Evolutionary conservation across 371 early-diverging fungal genomes (phyloP), one percentile per base, ranked within the genome.

Genomic region (Dichotomocladium elegans): DNA sequence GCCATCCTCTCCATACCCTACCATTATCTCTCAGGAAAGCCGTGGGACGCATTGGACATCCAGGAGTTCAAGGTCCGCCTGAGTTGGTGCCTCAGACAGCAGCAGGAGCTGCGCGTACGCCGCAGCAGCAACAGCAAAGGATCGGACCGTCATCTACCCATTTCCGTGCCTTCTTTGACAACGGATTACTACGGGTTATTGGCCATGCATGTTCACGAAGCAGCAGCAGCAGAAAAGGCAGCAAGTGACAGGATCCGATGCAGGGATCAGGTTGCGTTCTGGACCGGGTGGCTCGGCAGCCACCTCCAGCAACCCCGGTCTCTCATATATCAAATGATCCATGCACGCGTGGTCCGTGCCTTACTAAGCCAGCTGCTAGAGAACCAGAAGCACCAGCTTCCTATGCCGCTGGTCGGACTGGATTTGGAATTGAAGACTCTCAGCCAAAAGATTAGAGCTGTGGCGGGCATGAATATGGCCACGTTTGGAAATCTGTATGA

Each of bases 1-100:
- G 74, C 78, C 25, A 57, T 75, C 7, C 68, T 90, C 1, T 52
- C 88, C 52, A 76, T 90, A 41, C 72, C 88, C 11, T 90, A 85
- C 63, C 72, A 79, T 1, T 78, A 86, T 6, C 48, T 77, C 37
- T 72, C 73, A 2, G 77, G 73, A 25, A 65, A 55, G 19, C 60
- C 57, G 25, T 64, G 69, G 64, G 72, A 61, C 1, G 55, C 48
- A 14, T 55, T 58, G 4, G 77, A 79, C 48, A 47, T 79, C 9
- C 45, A 67, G 11, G 61, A 69, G 21, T 63, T 79, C 19, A 79
- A 77, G 37, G 24, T 33, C 1, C 29, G 31, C 24, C 12, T 48
- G 25, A 26, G 24, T 5, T 25, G 31, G n/a, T 25, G 11, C 14
- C 26, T 48, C n/a, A 30, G 31, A 25, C 17, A 22, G 22, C 28